Base-by-base conservation (phyloP, 371 early-diverging fungal genomes). In the Circinella umbellata region DNA sequence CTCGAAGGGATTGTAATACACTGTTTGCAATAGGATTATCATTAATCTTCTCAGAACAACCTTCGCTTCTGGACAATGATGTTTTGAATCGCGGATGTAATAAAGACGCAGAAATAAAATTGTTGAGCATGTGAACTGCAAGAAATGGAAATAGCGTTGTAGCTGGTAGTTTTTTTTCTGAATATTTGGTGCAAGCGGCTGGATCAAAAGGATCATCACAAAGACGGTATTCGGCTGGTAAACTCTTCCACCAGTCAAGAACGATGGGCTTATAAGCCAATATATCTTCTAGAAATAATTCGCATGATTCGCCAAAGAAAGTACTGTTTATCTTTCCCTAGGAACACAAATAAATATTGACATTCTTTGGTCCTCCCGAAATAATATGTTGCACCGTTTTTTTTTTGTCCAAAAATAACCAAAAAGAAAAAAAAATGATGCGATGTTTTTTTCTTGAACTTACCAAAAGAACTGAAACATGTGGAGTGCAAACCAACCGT, bases 401-500 rank as follows among this genome's bases (percentile, higher is more conserved):
- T 27, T 2, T 27, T 27, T 27, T 27, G 27, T 11, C 42, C 42
- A 3, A 42, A 42, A 42, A 42, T 9, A 42, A 42, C 6, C 0
- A 42, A 11, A n/a, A 3, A 51, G 14, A 4, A n/a, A 51, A 51
- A 53, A 48, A 64, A 20, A 37, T 9, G 47, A 46, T 15, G 47
- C 63, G 27, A 27, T 61, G 13, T 61, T 38, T 46, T 38, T 38
- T 6, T 34, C 1, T 9, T 42, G n/a, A 14, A 4, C 65, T 36
- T 64, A 64, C 65, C 65, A 64, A 49, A 36, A 48, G 15, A 36
- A 18, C n/a, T 36, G 48, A n/a, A 13, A 64, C 37, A 51, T 36
- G 38, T 27, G 65, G 65, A 18, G 35, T 27, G 10, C 34, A 17
- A 48, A 48, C 36, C 17, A 64, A 38, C 34, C 36, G 37, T 10